phyloP scores from a whole-genome alignment of 2,329 filamentous ascomycete genomes.

The Septoria linicola region DNA sequence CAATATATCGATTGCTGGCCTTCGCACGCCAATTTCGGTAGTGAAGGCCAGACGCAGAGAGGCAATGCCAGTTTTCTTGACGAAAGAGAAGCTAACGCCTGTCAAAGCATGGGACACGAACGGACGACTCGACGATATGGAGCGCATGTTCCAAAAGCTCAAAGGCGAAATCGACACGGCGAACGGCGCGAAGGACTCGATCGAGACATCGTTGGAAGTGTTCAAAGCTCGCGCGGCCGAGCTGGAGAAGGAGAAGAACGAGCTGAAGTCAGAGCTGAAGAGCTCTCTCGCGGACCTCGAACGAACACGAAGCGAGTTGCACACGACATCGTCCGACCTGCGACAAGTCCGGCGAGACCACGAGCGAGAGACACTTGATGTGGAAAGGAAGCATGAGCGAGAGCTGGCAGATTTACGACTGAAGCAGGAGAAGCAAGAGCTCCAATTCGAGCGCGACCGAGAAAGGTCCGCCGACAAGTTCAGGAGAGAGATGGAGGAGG shows the following conservation, averaged over 20 bases:
- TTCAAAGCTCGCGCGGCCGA: slow-evolving; percentile 63
- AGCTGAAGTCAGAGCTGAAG: slow-evolving; percentile 54
- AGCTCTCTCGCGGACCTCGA: slow-evolving; percentile 66
- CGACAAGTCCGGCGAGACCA: slow-evolving; percentile 36
- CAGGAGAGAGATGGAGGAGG: slow-evolving; percentile 52
- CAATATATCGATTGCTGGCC: slow-evolving; percentile 29
- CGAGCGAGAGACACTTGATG: slow-evolving; percentile 35
- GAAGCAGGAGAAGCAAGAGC: slow-evolving; percentile 34
- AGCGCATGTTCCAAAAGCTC: slow-evolving; percentile 69
- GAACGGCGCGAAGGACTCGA: slow-evolving; percentile 63
- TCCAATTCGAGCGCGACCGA: slow-evolving; percentile 40
- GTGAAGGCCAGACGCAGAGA: slow-evolving; percentile 39
- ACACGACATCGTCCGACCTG: slow-evolving; percentile 36
- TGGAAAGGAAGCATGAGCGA: slow-evolving; percentile 33
- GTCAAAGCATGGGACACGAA: slow-evolving; percentile 69
- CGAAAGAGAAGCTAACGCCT: slow-evolving; percentile 49
- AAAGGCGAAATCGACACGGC: slow-evolving; percentile 70
- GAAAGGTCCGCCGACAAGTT: slow-evolving; percentile 58
- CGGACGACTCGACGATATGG: slow-evolving; percentile 71
- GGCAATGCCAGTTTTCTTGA: slow-evolving; percentile 70
- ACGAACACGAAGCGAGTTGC: slow-evolving; percentile 35
- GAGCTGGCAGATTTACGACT: slow-evolving; percentile 29
- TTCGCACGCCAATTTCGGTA: slow-evolving; percentile 31
- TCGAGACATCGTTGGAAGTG: slow-evolving; percentile 72
- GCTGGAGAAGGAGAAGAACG: slow-evolving; percentile 32